These are phyloP conservation scores for Exserohilum turcica DNA, from an alignment of 2,329 filamentous ascomycete species.

Conservation along the genomic window DNA sequence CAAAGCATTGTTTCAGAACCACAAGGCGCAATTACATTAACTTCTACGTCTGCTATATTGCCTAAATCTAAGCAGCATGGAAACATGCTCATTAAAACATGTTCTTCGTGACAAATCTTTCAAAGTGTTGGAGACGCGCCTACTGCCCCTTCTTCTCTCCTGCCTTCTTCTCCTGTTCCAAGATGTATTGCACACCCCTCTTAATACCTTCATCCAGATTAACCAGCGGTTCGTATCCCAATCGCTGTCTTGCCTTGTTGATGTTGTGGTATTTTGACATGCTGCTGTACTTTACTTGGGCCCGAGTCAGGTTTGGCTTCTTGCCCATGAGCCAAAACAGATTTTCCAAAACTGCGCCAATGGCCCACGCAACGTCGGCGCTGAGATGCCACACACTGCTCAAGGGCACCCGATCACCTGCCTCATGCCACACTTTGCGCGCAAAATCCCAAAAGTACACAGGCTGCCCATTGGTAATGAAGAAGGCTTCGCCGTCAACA, in stretches of 20 bases:
- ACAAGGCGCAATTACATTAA: conserved; percentile 1
- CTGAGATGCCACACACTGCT: conserved; percentile 51
- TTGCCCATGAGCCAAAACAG: conserved; percentile 52
- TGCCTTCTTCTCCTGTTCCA: conserved; percentile 40
- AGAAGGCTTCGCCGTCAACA: conserved; percentile 58
- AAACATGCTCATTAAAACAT: not conserved
- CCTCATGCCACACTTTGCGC: conserved; percentile 53
- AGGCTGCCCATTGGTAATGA: conserved; percentile 58
- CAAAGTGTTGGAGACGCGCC: not conserved
- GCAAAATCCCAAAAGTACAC: conserved; percentile 60
- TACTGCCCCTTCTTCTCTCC: conserved; percentile 45
- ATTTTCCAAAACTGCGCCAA: conserved; percentile 53
- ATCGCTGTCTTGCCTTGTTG: conserved; percentile 70
- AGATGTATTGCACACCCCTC: conserved; percentile 52
- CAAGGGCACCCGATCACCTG: conserved; percentile 48
- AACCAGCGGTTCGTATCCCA: conserved; percentile 73
- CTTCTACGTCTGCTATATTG: not conserved
- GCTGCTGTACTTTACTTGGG: conserved; percentile 66
- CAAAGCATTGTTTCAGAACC: not conserved
- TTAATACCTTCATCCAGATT: conserved; percentile 66
- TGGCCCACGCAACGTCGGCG: conserved; percentile 48
- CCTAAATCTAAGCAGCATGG: not conserved
- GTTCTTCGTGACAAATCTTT: not conserved
- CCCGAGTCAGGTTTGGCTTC: conserved; percentile 54
- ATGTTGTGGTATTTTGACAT: conserved; percentile 82